phyloP scores from a whole-genome alignment of 805 yeast species.

The Maudiozyma barnettii region DNA sequence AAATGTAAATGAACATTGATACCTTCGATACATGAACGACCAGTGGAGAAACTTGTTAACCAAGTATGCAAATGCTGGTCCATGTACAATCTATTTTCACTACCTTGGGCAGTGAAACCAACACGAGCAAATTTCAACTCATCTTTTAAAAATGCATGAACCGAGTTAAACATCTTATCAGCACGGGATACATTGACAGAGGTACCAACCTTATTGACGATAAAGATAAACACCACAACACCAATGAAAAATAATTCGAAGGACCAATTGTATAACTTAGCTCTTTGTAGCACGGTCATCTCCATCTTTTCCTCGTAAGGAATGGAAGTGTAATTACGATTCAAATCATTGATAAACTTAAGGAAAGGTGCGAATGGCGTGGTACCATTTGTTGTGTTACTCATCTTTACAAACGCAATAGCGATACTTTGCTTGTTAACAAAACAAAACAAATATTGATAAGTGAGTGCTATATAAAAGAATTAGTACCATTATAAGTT shows the following conservation, averaged over 20 bases:
- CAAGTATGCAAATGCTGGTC: conserved; percentile 26
- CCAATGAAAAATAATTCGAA: conserved; percentile 53
- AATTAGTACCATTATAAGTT: no score
- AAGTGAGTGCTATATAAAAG: no score
- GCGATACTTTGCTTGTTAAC: neutral
- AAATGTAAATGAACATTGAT: conserved; percentile 53
- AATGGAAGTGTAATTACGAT: conserved; percentile 24
- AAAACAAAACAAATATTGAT: neutral
- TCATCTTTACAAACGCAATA: neutral
- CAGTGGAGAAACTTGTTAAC: conserved; percentile 68
- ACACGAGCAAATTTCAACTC: conserved; percentile 62
- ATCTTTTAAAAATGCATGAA: conserved; percentile 43
- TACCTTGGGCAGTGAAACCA: conserved; percentile 21
- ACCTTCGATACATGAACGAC: conserved; percentile 67
- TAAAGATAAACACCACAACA: conserved; percentile 40
- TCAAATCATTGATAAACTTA: conserved; percentile 16
- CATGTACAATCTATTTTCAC: conserved; percentile 30
- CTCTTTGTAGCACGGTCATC: conserved; percentile 51
- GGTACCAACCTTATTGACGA: conserved; percentile 51
- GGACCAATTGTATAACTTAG: conserved; percentile 61
- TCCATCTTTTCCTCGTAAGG: conserved; percentile 44
- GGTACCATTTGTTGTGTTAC: conserved; percentile 3
- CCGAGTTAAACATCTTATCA: conserved; percentile 39
- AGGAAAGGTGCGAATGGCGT: conserved; percentile 2
- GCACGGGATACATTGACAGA: conserved; percentile 49